phyloP scores from a whole-genome alignment of 1,284 basidiomycete species.

The Ceratobasidium sp. region DNA sequence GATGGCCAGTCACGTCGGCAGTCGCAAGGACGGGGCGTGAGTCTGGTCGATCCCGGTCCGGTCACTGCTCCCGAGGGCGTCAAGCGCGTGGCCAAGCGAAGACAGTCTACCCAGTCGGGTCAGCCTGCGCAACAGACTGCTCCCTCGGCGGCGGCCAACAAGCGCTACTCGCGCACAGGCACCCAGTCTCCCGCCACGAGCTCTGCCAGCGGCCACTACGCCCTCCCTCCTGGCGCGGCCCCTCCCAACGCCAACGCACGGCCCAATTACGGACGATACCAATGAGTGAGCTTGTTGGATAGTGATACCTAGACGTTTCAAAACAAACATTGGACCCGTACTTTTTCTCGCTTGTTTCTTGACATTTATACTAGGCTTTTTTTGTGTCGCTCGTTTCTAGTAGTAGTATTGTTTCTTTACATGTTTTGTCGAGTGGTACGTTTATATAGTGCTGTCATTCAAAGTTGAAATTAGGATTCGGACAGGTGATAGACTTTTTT shows the following conservation, averaged over 20 bases:
- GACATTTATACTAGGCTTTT: no score
- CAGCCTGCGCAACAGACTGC: slow-evolving; percentile 5
- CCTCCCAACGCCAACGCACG: slow-evolving; percentile 8
- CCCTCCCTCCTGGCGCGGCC: slow-evolving; percentile 29
- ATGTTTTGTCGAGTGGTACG: no score
- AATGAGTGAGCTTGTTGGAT: no score
- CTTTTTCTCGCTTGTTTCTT: no score
- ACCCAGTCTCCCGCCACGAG: slow-evolving; percentile 4
- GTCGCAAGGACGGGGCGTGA: slow-evolving; percentile 30
- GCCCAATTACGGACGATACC: slow-evolving; percentile 8
- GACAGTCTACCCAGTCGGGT: slow-evolving; percentile 24
- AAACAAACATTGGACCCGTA: no score
- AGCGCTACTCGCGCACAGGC: slow-evolving; percentile 13
- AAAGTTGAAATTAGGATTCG: no score
- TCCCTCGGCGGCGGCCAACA: slow-evolving; percentile 2
- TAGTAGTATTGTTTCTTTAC: no score
- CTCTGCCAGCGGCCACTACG: background rate
- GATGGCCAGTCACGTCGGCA: slow-evolving; percentile 3
- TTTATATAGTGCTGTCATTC: no score
- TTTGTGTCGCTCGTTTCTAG: no score
- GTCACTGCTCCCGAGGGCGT: slow-evolving; percentile 19
- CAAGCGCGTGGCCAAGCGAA: slow-evolving; percentile 31
- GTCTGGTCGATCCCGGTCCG: slow-evolving; percentile 24
- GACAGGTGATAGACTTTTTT: no score
- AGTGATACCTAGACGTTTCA: no score